These are phyloP conservation scores for Hydnomerulius pinastri DNA, from an alignment of 768 basidiomycete genomes.

Conservation along the genomic window DNA sequence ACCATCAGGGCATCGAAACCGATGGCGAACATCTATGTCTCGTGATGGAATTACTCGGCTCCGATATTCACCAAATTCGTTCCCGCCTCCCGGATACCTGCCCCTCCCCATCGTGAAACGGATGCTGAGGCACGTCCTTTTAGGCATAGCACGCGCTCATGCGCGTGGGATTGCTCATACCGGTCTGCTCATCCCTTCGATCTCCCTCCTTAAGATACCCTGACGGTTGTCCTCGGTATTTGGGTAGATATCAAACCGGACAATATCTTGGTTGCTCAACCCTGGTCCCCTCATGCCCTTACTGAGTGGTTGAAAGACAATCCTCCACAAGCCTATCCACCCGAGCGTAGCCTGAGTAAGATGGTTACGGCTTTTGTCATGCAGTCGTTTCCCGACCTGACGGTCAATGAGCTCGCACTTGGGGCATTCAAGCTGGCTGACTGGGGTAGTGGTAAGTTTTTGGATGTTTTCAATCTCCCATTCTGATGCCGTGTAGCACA, in stretches of 20 bases:
- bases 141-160: slow-evolving; percentile 15
- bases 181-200: slow-evolving; percentile 11
- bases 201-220: neutral
- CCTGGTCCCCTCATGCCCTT: slow-evolving; percentile 9
- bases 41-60: slow-evolving; percentile 16
- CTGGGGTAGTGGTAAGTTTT: slow-evolving; percentile 14
- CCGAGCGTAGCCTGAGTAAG: slow-evolving; percentile 12
- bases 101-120: slow-evolving; percentile 19
- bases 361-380: slow-evolving; percentile 14
- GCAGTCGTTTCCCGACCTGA: slow-evolving; percentile 18
- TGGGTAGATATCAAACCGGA: slow-evolving; percentile 25
- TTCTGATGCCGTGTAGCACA: slow-evolving; percentile 5
- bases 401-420: slow-evolving; percentile 14
- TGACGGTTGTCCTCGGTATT: neutral
- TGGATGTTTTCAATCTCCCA: neutral
- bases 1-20: slow-evolving; percentile 20
- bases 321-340: slow-evolving; percentile 9
- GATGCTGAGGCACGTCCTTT: slow-evolving; percentile 18
- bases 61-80: slow-evolving; percentile 7
- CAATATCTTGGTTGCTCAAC: slow-evolving; percentile 20
- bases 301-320: slow-evolving; percentile 13
- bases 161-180: slow-evolving; percentile 24
- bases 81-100: slow-evolving; percentile 13
- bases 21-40: slow-evolving; percentile 27
- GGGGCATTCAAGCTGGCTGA: slow-evolving; percentile 19